A percentile compares a stretch with the other conserved stretches of the same genome.
Conservation (phyloP, 306 rosid species). For the Vigna hirtella region DNA sequence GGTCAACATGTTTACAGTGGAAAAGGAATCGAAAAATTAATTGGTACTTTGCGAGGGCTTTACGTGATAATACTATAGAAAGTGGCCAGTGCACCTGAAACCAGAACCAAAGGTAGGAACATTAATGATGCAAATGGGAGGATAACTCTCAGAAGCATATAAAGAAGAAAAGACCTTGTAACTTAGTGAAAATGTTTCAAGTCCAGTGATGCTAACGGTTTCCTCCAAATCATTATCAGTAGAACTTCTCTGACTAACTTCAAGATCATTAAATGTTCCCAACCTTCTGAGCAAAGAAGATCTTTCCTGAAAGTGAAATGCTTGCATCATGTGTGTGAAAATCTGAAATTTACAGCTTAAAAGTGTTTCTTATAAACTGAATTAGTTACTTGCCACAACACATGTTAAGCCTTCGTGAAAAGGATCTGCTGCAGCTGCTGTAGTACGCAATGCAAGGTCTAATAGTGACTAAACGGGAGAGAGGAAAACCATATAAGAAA, state of each 20-base stretch:
- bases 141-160: constrained; percentile 28
- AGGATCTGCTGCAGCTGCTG: constrained; percentile 98
- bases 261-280: constrained; percentile 66
- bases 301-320: constrained; percentile 72
- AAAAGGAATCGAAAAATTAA: constrained; percentile 91
- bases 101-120: constrained; percentile 36
- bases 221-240: constrained; percentile 68
- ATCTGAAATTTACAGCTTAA: constrained; percentile 25
- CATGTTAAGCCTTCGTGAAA: constrained; percentile 92
- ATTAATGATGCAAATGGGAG: constrained; percentile 33
- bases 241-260: constrained; percentile 53
- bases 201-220: constrained; percentile 79
- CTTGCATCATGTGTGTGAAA: constrained; percentile 26
- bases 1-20: constrained; percentile 94
- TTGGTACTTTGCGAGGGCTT: constrained; percentile 87
- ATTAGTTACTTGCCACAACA: constrained; percentile 76
- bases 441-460: constrained; percentile 95
- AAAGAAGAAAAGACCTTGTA: constrained; percentile 69
- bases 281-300: constrained; percentile 81
- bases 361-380: constrained; percentile 37
- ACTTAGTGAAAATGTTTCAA: constrained; percentile 89
- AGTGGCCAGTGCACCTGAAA: constrained; percentile 94
- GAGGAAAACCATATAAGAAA: not conserved
- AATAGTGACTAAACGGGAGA: constrained; percentile 71
- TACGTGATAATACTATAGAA: constrained; percentile 87